Evolutionary conservation across 495 filamentous ascomycete species (phyloP), one percentile per base, ranked within the genome.

Genomic region (Staphylotrichum longicolle): DNA sequence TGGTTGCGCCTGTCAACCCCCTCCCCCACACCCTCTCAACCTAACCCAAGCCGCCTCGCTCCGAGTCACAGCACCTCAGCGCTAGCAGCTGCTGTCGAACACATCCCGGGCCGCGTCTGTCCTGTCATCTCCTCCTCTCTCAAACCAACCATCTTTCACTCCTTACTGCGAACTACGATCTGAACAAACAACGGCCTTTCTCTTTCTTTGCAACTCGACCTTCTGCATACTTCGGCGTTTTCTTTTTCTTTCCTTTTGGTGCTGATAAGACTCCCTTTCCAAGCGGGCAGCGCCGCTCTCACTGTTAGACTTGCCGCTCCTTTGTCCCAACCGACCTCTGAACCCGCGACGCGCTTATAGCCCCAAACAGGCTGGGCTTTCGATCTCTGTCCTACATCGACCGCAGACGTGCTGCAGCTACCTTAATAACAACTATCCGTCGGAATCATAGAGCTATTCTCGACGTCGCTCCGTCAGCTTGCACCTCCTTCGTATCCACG

Each of bases 191-290:
- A 30, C 52, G 15, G 32, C 5, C 41, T 55, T 55, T 57, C 10
- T 32, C 37, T 62, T 50, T 42, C 32, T 42, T 62, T 45, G 3
- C 30, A 27, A 27, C 20, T 27, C 20, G 20, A 2, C 39, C 4
- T 57, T 34, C 39, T 62, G 45, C 50, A 61, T 61, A 41, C 42
- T 27, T 32, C 58, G 58, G 58, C 58, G 58, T 61, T 60, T 46
- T 48, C 10, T 7, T 40, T 45, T 60, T 54, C 27, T 39, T 61
- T 33, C 41, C 4, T 61, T 7, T 45, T 53, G 58, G 40, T 8
- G 14, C 2, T 47, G 20, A 44, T 39, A 53, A 35, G 39, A 45
- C 7, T 30, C 39, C 44, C 27, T 41, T 34, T 45, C 9, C 50
- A 39, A 12, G 7, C 33, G 32, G 27, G 11, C 39, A 46, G 32